Evolutionary conservation across 2,329 filamentous ascomycete genomes (phyloP), one percentile per base, ranked within the genome.

Genomic region (Ophiocordyceps camponoti-floridani): DNA sequence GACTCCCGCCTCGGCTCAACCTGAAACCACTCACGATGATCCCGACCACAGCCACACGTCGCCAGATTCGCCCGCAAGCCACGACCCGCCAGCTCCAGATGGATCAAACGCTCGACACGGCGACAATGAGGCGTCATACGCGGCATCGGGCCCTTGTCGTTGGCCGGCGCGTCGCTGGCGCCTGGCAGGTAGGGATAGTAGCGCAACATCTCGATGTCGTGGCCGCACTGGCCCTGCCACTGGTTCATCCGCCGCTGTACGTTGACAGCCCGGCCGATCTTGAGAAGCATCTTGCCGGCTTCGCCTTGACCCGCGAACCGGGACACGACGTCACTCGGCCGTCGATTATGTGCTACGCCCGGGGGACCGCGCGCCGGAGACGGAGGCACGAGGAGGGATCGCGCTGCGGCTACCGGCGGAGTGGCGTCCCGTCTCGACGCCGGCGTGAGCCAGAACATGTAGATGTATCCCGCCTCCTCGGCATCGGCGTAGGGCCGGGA

Each of bases 381-480:
- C 2, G 70, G 65, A 1, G 77, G 72, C 0, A 68, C 62, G 40
- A 80, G 68, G 43, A 83, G 66, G 11, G 74, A 71, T 9, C 75
- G 68, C 18, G 75, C 73, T 40, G 76, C 67, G 49, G 77, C 79
- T 33, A 68, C 66, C 0, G 79, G 69, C 0, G 75, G 69, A 1
- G 70, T 64, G 1, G 70, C 65, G 0, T 73, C 60, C 0, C 69
- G 58, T 8, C 75, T 63, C 2, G 70, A 72, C 6, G 53, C 52
- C 30, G 86, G 79, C 0, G 86, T 95, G 19, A 95, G 72, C 87
- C 89, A 95, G 70, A 96, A 98, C 62, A 98, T 94, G 70, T 98
- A 98, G 52, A 98, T 96, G 64, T 91, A 98, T 35, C 91, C 91
- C 12, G 82, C 69, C 52, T 93, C 84, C 19, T 75, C 67, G 0